phyloP scores from a whole-genome alignment of 352 stramenopile species.

The Globisporangium emineosum region DNA sequence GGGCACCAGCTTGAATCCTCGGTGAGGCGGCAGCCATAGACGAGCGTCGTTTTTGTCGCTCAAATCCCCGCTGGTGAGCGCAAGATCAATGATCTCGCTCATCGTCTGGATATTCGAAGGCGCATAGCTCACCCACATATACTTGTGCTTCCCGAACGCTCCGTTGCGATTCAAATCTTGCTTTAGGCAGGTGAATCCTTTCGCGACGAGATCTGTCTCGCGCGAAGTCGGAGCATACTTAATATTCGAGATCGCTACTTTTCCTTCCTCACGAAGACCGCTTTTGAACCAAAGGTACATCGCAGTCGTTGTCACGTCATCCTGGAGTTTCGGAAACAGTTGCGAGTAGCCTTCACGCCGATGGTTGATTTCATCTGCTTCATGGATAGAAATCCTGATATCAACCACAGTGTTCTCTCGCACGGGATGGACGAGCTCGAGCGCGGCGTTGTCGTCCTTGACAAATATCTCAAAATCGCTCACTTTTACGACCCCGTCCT shows the following conservation, averaged over 20 bases:
- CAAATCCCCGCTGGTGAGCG: conserved; percentile 58
- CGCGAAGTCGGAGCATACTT: conserved; percentile 54
- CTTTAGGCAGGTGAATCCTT: conserved; percentile 72
- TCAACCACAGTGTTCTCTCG: conserved; percentile 56
- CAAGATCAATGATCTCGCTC: conserved; percentile 67
- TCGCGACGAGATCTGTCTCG: conserved; percentile 71
- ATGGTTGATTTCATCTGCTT: conserved; percentile 54
- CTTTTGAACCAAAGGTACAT: conserved; percentile 69
- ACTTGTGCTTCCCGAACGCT: conserved; percentile 70
- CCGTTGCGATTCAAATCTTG: conserved; percentile 66
- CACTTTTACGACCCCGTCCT: conserved; percentile 61
- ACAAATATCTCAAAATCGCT: conserved; percentile 71
- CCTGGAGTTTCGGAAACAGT: conserved; percentile 49
- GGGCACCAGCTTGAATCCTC: conserved; percentile 70
- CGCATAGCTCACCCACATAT: conserved; percentile 69
- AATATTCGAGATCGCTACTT: conserved; percentile 63
- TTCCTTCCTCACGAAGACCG: conserved; percentile 53
- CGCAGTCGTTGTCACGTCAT: conserved; percentile 30
- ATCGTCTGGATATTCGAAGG: conserved; percentile 39
- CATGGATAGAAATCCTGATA: conserved; percentile 56
- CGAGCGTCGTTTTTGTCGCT: conserved; percentile 61
- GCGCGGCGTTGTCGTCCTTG: conserved; percentile 54
- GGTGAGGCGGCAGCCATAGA: conserved; percentile 64
- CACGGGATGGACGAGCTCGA: conserved; percentile 48
- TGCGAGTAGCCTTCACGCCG: conserved; percentile 59